phyloP scores from a whole-genome alignment of 2,329 filamentous ascomycete species.

The Sclerotinia minor region DNA sequence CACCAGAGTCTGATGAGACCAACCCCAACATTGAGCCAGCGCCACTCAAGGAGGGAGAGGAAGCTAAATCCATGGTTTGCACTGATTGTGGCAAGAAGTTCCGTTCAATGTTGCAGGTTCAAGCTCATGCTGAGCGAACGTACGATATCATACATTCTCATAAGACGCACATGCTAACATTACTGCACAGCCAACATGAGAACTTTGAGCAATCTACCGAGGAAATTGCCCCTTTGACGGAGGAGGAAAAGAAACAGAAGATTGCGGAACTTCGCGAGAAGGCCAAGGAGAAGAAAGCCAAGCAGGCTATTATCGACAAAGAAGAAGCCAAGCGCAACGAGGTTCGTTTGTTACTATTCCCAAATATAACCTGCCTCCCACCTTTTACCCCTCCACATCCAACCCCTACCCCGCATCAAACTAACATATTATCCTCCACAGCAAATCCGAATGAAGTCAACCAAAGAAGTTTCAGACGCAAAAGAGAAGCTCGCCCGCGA shows the following conservation, averaged over 20 bases:
- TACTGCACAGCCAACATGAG: conserved; percentile 66
- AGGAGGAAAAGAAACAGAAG: conserved; percentile 83
- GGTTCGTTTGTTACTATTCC: conserved; percentile 46
- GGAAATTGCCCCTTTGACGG: conserved; percentile 84
- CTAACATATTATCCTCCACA: conserved; percentile 36
- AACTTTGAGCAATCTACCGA: conserved; percentile 94
- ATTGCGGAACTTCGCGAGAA: conserved; percentile 73
- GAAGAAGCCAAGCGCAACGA: conserved; percentile 84
- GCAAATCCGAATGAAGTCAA: conserved; percentile 80
- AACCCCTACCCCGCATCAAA: neutral
- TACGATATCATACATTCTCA: conserved; percentile 44
- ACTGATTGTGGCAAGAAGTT: conserved; percentile 95
- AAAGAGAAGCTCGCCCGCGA: conserved; percentile 88
- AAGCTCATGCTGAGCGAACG: conserved; percentile 89
- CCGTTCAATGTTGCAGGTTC: conserved; percentile 74
- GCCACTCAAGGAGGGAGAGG: conserved; percentile 67
- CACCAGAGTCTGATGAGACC: conserved; percentile 50
- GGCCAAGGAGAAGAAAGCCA: conserved; percentile 70
- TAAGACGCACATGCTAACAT: neutral
- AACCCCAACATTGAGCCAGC: conserved; percentile 58
- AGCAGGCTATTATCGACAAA: conserved; percentile 70
- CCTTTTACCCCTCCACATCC: neutral
- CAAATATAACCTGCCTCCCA: conserved; percentile 2
- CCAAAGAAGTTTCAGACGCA: conserved; percentile 81
- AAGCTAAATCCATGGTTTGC: conserved; percentile 81